phyloP scores from a whole-genome alignment of 2,329 filamentous ascomycete species.

The Zalaria obscura region DNA sequence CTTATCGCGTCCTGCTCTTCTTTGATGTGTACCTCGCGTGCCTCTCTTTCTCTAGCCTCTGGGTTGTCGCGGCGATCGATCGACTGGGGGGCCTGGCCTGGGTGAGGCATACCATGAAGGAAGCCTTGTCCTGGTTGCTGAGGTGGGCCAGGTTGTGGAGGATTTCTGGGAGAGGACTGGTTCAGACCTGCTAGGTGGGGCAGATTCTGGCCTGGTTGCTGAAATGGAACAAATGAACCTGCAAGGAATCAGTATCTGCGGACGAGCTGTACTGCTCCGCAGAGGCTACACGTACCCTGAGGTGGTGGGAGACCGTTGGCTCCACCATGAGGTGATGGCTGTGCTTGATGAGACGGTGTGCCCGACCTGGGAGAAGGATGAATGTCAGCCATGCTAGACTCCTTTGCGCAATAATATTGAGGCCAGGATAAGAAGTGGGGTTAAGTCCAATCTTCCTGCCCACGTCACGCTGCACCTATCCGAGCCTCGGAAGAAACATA shows the following conservation, averaged over 20 bases:
- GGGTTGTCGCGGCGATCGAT: constrained; percentile 23
- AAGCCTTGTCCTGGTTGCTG: constrained; percentile 26
- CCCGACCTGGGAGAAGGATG: constrained; percentile 7
- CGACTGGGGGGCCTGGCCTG: neutral
- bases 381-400: neutral
- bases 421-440: too few relatives aligned
- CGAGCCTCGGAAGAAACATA: neutral
- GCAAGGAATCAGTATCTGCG: neutral
- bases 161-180: constrained; percentile 27
- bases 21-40: constrained; percentile 41
- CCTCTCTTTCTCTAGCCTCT: constrained; percentile 36
- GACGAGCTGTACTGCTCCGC: neutral
- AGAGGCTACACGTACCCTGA: constrained; percentile 3
- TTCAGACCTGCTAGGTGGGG: constrained; percentile 29
- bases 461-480: neutral
- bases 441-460: too few relatives aligned
- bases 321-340: constrained; percentile 17
- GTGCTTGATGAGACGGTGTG: constrained; percentile 15
- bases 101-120: neutral
- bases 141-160: constrained; percentile 18
- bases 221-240: constrained; percentile 25
- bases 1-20: constrained; percentile 41
- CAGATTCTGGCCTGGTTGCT: constrained; percentile 28
- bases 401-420: neutral
- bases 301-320: constrained; percentile 16